Evolutionary conservation across 2,329 filamentous ascomycete species (phyloP), one percentile per base, ranked within the genome.

Genomic region (Xylariomycetidae sp.): DNA sequence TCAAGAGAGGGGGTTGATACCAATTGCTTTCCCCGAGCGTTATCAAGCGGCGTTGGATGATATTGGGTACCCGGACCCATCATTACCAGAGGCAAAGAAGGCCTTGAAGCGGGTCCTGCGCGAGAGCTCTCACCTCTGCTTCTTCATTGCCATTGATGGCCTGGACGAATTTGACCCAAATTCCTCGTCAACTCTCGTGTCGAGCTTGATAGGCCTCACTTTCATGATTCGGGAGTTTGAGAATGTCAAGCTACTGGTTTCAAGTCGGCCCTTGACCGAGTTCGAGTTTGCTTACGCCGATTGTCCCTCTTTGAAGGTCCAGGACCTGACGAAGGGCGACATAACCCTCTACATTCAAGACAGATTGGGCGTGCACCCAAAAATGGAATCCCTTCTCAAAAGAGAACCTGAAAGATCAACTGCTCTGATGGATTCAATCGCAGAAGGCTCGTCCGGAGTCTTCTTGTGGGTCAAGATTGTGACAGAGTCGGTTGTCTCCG

Each of bases 91-190:
- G 20, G 25, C 27, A 6, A 44, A 34, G 20, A 40, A 10, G n/a
- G 38, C 44, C 18, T 23, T 48, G 2, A 17, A 17, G 10, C 13
- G 31, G 3, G 9, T 48, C 6, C 31, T 48, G n/a, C 8, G 2
- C 25, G 17, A 17, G 10, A 38, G 10, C 8, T n/a, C 31, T 3
- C 16, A 43, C 6, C 10, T 37, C 13, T 32, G 30, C 15, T 48
- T 49, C 33, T 49, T 49, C 25, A 7, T 49, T 14, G 29, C 40
- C 7, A 32, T 51, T 5, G 48, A 51, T 19, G 48, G 48, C 2
- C 38, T 51, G 4, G 48, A 51, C 14, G 46, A 51, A 18, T 49
- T 51, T 14, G 46, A 51, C 16, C 41, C 43, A 2, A 19, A 27
- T 13, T 32, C 44, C n/a, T 49, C 47, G 1, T 15, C 13, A 6